A percentile compares a stretch with the other conserved stretches of the same genome.
These are phyloP conservation scores for Sarcodon aspratus DNA, from an alignment of 768 basidiomycete species.

Conservation along the genomic window DNA sequence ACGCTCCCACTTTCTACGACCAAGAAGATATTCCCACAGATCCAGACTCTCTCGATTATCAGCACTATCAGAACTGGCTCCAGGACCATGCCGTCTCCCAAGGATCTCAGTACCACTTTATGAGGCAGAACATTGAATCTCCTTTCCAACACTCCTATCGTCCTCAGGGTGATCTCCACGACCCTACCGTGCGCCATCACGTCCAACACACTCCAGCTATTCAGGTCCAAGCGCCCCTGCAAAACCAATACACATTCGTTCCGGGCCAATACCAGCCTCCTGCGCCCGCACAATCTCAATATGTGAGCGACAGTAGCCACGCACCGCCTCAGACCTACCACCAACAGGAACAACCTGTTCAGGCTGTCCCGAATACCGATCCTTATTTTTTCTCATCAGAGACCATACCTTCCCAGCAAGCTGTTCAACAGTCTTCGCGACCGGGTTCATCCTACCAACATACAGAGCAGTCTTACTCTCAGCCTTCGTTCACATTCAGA, in stretches of 20 bases:
- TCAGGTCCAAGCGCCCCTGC: background rate
- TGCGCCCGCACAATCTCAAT: constrained; percentile 1
- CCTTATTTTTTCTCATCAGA: constrained; percentile 3
- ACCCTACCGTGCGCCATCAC: constrained; percentile 3
- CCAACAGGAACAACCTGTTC: constrained; percentile 1
- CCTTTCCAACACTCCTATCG: background rate
- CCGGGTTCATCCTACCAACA: background rate
- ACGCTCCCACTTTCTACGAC: constrained; percentile 12
- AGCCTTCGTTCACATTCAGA: constrained; percentile 8
- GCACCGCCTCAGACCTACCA: constrained; percentile 5
- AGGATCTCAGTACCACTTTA: no score
- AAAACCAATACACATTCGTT: constrained; percentile 11
- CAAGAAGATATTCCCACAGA: constrained; percentile 6
- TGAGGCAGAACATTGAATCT: background rate
- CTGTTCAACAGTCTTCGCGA: no score
- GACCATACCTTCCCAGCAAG: no score
- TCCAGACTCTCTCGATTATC: constrained; percentile 6
- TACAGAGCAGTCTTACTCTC: background rate
- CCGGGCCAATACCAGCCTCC: constrained; percentile 2
- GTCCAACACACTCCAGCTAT: constrained; percentile 1
- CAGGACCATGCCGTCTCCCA: no score
- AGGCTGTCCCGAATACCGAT: background rate
- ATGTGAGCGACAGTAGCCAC: background rate
- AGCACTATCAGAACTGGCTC: constrained; percentile 9
- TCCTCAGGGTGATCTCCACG: constrained; percentile 5